phyloP scores from a whole-genome alignment of 805 yeast genomes.

The Tetrapisispora pingtungensis region DNA sequence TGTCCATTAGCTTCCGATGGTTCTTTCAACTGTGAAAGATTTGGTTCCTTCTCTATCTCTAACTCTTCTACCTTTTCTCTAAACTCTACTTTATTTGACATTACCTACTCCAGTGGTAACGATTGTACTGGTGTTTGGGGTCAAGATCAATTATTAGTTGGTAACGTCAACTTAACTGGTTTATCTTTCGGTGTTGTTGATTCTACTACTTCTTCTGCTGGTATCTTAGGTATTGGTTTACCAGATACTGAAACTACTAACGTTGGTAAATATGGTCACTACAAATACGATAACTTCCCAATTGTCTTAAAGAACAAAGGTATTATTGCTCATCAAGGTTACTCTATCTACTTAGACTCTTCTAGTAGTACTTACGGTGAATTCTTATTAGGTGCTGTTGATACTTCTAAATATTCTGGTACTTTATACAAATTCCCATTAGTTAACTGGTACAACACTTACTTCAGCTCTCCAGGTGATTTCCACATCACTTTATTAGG shows the following conservation, averaged over 20 bases:
- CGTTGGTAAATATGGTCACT: conserved; percentile 25
- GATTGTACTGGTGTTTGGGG: conserved; percentile 37
- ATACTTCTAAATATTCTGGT: conserved; percentile 31
- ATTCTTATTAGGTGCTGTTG: conserved; percentile 35
- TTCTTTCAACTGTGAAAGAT: conserved; percentile 27
- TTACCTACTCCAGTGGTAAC: conserved; percentile 44
- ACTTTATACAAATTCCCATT: conserved; percentile 29
- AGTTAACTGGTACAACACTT: conserved; percentile 11
- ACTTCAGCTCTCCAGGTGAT: conserved; percentile 14
- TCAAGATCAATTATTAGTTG: conserved; percentile 48
- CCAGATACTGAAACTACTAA: conserved; percentile 58
- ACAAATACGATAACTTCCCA: conserved; percentile 43
- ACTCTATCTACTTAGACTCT: conserved; percentile 40
- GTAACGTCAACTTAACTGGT: conserved; percentile 37
- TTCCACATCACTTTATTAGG: conserved; percentile 30
- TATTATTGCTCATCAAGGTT: conserved; percentile 35
- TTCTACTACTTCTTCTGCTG: conserved; percentile 48
- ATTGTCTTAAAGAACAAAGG: conserved; percentile 12
- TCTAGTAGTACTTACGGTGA: conserved; percentile 36
- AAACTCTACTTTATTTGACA: conserved; percentile 32
- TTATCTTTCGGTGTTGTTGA: conserved; percentile 70
- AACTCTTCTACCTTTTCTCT: conserved; percentile 28
- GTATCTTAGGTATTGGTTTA: conserved; percentile 70
- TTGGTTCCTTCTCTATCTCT: conserved; percentile 32
- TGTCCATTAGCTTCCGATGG: conserved; percentile 1